These are phyloP conservation scores for Amanita phalloides DNA, from an alignment of 768 basidiomycete species.

Conservation along the genomic window DNA sequence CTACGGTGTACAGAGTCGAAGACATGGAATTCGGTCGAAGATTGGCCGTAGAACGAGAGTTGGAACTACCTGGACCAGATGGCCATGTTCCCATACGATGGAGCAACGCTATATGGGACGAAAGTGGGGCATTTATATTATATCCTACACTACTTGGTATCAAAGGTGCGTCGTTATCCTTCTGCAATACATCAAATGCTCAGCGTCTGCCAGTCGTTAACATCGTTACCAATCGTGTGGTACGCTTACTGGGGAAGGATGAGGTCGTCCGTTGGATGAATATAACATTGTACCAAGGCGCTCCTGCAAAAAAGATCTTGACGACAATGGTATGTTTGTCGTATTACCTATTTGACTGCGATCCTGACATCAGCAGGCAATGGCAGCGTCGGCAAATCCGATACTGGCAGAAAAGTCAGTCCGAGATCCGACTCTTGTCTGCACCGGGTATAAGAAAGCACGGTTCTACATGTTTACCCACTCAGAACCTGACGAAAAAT, in stretches of 20 bases:
- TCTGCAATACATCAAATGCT: neutral
- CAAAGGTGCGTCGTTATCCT: conserved; percentile 53
- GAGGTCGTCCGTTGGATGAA: conserved; percentile 89
- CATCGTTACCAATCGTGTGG: conserved; percentile 87
- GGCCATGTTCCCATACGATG: conserved; percentile 65
- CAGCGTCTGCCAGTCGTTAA: conserved; percentile 63
- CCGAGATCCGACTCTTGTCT: conserved; percentile 87
- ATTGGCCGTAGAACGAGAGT: conserved; percentile 84
- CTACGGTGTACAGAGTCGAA: conserved; percentile 83
- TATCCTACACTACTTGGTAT: conserved; percentile 93
- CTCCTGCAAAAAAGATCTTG: conserved; percentile 74
- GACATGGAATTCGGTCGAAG: conserved; percentile 99
- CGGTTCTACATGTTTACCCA: conserved; percentile 95
- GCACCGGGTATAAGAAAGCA: conserved; percentile 86
- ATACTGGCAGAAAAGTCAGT: conserved; percentile 77
- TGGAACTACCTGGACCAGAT: conserved; percentile 75
- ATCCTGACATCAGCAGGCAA: conserved; percentile 41
- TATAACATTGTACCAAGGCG: conserved; percentile 85
- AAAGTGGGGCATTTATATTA: conserved; percentile 88
- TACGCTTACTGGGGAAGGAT: conserved; percentile 83
- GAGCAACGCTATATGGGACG: conserved; percentile 95
- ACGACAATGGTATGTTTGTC: conserved; percentile 61
- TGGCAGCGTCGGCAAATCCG: conserved; percentile 94
- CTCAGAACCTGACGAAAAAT: conserved; percentile 67
- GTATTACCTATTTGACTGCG: neutral